Conservation (phyloP, 1,284 basidiomycete genomes). For the Cutaneotrichosporon dermatis region DNA sequence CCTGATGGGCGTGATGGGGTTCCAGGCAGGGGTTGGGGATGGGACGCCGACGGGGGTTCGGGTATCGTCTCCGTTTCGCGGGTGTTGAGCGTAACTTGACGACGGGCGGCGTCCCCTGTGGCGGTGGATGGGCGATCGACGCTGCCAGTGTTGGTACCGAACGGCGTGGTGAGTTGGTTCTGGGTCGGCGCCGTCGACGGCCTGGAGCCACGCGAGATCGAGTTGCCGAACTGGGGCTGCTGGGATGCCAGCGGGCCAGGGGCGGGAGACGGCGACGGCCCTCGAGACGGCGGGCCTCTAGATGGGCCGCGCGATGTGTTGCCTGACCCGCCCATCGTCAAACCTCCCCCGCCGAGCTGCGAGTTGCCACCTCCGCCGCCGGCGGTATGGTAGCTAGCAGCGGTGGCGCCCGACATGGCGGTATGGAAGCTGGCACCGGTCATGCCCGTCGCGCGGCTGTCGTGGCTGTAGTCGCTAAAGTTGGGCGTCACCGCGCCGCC, state of each 20-base stretch:
- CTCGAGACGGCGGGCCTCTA: not conserved
- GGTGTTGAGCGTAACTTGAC: not conserved
- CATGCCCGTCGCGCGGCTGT: not conserved
- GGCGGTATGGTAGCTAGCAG: not conserved
- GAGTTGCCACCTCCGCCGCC: not conserved
- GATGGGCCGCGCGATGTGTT: not conserved
- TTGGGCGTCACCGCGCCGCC: not conserved
- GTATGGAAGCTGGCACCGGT: constrained; percentile 1
- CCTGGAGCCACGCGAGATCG: not conserved
- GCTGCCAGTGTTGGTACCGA: not conserved
- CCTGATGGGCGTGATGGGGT: not conserved
- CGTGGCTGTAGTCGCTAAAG: constrained; percentile 8
- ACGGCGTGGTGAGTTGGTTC: not conserved
- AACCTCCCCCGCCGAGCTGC: too few species aligned
- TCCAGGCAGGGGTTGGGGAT: not conserved
- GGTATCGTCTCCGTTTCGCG: constrained; percentile 1
- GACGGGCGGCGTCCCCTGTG: not conserved
- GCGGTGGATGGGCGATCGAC: not conserved
- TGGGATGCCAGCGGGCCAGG: not conserved
- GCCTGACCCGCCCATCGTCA: not conserved
- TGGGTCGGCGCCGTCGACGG: not conserved
- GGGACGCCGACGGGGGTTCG: not conserved
- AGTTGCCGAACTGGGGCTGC: not conserved
- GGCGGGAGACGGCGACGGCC: not conserved
- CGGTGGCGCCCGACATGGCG: not conserved